Percentiles rank a stretch among this genome's conserved stretches.
phyloP scores from a whole-genome alignment of 208 protist species.

The Phytomonas sp. region DNA sequence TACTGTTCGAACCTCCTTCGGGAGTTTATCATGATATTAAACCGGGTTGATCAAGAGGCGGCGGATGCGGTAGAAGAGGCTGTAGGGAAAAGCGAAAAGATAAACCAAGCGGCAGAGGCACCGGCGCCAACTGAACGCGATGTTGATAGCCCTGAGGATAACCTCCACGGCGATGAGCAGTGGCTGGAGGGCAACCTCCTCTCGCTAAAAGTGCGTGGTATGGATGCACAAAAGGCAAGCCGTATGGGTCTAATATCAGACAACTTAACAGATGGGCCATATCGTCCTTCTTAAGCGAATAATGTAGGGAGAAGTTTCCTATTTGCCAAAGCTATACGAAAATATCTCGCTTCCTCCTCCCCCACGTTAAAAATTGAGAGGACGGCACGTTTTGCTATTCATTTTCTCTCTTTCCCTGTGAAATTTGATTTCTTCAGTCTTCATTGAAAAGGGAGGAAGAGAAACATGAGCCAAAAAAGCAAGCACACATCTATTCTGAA shows the following conservation, averaged over 20 bases:
- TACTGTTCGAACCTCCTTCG: conserved; percentile 41
- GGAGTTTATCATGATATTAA: conserved; percentile 27
- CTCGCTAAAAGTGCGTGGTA: background rate
- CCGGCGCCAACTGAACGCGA: background rate
- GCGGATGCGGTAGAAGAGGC: background rate
- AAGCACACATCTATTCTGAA: background rate
- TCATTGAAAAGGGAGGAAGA: background rate
- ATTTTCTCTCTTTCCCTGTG: background rate
- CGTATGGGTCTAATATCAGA: background rate
- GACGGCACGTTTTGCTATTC: too few species aligned
- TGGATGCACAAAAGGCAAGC: background rate
- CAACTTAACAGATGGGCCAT: background rate
- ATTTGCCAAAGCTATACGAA: background rate
- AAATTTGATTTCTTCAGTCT: background rate
- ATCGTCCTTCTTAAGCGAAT: background rate
- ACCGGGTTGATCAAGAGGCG: conserved; percentile 6
- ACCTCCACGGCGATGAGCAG: background rate
- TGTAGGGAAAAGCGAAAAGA: background rate
- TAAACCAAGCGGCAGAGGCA: background rate
- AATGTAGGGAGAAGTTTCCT: background rate
- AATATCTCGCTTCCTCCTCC: too few species aligned
- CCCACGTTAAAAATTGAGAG: too few species aligned
- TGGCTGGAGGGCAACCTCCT: background rate
- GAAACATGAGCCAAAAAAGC: background rate
- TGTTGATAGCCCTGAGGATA: background rate